phyloP scores from a whole-genome alignment of 768 basidiomycete species.

The Crucibulum laeve region DNA sequence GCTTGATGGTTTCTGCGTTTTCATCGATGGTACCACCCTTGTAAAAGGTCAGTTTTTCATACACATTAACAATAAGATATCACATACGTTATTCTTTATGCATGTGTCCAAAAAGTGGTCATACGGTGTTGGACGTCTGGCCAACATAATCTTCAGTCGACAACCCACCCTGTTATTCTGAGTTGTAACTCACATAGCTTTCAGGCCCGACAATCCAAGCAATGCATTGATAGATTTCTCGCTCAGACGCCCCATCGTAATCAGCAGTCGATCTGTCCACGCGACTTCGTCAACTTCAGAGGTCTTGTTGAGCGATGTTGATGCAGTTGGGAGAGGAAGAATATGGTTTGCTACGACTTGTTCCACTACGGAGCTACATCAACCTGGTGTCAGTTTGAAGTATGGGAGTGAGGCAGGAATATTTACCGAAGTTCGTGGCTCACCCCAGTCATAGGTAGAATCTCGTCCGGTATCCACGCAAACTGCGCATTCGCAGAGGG shows the following conservation, averaged over 20 bases:
- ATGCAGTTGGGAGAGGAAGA: constrained; percentile 67
- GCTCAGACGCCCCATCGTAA: constrained; percentile 66
- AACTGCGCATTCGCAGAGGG: constrained; percentile 72
- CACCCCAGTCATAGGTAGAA: constrained; percentile 54
- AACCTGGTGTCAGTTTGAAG: not conserved
- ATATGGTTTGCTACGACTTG: constrained; percentile 69
- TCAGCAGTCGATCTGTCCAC: constrained; percentile 84
- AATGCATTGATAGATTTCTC: constrained; percentile 55
- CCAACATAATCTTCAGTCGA: not conserved
- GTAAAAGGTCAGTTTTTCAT: constrained; percentile 1
- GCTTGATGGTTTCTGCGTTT: constrained; percentile 60
- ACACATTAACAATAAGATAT: not conserved
- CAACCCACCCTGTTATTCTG: not conserved
- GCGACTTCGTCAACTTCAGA: constrained; percentile 68
- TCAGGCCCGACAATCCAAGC: constrained; percentile 59
- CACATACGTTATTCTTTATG: constrained; percentile 77
- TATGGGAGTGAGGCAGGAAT: not conserved
- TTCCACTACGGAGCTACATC: constrained; percentile 54
- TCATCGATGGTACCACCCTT: constrained; percentile 91
- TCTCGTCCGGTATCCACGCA: constrained; percentile 84
- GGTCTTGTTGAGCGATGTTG: constrained; percentile 39
- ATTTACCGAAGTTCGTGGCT: constrained; percentile 56
- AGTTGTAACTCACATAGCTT: constrained; percentile 45
- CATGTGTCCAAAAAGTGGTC: constrained; percentile 72
- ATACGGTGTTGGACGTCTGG: constrained; percentile 65